Evolutionary conservation across 2,329 filamentous ascomycete species (phyloP), one percentile per base, ranked within the genome.

Genomic region (Ophiostoma sp.): DNA sequence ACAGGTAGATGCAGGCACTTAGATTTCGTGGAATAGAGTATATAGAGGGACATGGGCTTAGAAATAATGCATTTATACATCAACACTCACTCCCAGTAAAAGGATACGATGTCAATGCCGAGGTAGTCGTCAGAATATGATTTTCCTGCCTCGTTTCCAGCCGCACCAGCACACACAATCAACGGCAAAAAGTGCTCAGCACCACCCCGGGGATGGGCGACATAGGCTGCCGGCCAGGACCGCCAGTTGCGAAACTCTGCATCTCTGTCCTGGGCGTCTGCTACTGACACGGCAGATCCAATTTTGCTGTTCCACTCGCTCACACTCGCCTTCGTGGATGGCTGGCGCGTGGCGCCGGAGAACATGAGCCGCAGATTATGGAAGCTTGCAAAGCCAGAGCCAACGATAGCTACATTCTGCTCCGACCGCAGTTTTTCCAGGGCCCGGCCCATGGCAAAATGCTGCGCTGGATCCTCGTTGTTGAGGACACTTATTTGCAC

Each of bases 101-200:
- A 87, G 38, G 84, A 85, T 70, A 77, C 81, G 65, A 85, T 84
- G 64, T 83, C 78, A 47, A 84, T 68, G 2, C 82, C 83, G 65
- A 76, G 40, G 71, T 79, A 84, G 5, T 80, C 75, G 74, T 87
- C 84, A n/a, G 75, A 75, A 71, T 85, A 86, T 14, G 71, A 75
- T 71, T 75, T 77, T 18, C 77, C 80, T 74, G 75, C 75, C 74
- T 75, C 76, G 27, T 81, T 81, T 12, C 75, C 79, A 0, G 81
- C 84, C 0, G 81, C 81, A 0, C 82, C 84, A 3, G 83, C 83
- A 72, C 82, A 84, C 44, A 87, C 85, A 63, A 86, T 74, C 75
- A 87, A 74, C 69, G 85, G 85, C 79, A 87, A 75, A 67, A 87
- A 86, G 71, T 87, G 85, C 76, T 87, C 85, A 0, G 82, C 84